Base-by-base conservation (phyloP, 768 basidiomycete genomes). In the Agrocybe chaxingu region DNA sequence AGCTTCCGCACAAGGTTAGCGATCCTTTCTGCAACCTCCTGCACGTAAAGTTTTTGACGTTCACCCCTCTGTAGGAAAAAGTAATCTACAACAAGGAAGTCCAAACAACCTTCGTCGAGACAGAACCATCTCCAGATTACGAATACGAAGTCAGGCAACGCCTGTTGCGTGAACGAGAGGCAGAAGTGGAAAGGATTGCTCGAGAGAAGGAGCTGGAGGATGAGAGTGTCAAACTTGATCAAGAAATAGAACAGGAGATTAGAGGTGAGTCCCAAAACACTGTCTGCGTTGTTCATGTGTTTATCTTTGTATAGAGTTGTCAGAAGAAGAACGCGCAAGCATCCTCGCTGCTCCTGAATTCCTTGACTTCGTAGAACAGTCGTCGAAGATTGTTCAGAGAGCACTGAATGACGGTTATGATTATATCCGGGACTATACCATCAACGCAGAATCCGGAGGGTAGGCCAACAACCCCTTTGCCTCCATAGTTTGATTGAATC, bases 381-480 rank as follows among this genome's bases (percentile, higher is more conserved):
- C 92, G 7, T 92, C 91, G 16, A 96, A 96, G 71, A 93, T 98
- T 41, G 82, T 98, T 8, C 92, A 98, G 65, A 78, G 97, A 44
- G 97, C 96, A 16, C 70, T 98, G 54, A 97, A 91, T 62, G 97
- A 98, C 60, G 82, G 82, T 24, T 99, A 99, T 66, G 97, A 99
- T 66, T 98, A 98, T 60, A 92, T 93, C 57, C 85, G 89, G 32
- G 97, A 99, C 70, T 99, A 99, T 63, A 90, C 89, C n/a, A 81
- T 95, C 44, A 89, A 87, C 19, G 75, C 91, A 6, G 92, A 94
- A 63, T 79, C 87, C 6, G 88, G 85, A 59, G 80, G 82, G 94
- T 94, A 60, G 62, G 89, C 13, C 36, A 8, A 51, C 16, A 43
- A 47, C 38, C 18, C 32, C 43, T 41, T 52, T 24, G 36, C 33